Conservation (phyloP, 169 alveolate genomes). For the Cryptosporidium tyzzeri region DNA sequence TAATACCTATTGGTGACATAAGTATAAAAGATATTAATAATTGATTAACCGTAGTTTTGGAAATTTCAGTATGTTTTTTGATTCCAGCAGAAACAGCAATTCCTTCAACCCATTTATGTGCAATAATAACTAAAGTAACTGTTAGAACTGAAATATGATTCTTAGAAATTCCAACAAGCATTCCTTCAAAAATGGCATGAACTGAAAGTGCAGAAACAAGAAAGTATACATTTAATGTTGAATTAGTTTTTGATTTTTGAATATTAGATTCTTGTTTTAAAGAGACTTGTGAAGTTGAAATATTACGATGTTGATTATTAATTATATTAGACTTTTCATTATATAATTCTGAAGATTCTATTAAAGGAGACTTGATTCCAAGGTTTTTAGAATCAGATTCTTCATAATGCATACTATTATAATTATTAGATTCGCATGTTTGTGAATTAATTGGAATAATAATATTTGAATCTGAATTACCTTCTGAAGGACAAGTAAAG, state of each 20-base stretch:
- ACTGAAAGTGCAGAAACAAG: conserved; percentile 69
- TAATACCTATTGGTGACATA: conserved; percentile 68
- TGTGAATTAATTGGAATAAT: conserved; percentile 10
- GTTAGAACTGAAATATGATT: conserved; percentile 31
- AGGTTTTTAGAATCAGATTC: neutral
- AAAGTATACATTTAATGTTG: conserved; percentile 48
- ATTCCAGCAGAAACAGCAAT: conserved; percentile 76
- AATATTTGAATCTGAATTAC: neutral
- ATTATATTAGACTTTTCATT: neutral
- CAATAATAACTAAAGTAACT: conserved; percentile 40
- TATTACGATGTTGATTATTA: neutral
- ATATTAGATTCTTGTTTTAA: neutral
- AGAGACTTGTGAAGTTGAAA: neutral
- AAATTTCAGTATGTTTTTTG: conserved; percentile 63
- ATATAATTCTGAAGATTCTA: neutral
- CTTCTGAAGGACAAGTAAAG: neutral
- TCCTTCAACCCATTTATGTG: conserved; percentile 75
- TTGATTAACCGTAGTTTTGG: conserved; percentile 28
- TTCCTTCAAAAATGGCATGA: conserved; percentile 67
- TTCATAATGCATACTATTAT: conserved; percentile 2
- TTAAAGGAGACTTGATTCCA: conserved; percentile 9
- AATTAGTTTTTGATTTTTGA: neutral
- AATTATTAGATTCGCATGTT: conserved; percentile 32
- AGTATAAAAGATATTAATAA: conserved; percentile 34
- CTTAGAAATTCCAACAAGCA: conserved; percentile 68